Evolutionary conservation across 495 filamentous ascomycete species (phyloP), one percentile per base, ranked within the genome.

Genomic region (Tuber indicum): DNA sequence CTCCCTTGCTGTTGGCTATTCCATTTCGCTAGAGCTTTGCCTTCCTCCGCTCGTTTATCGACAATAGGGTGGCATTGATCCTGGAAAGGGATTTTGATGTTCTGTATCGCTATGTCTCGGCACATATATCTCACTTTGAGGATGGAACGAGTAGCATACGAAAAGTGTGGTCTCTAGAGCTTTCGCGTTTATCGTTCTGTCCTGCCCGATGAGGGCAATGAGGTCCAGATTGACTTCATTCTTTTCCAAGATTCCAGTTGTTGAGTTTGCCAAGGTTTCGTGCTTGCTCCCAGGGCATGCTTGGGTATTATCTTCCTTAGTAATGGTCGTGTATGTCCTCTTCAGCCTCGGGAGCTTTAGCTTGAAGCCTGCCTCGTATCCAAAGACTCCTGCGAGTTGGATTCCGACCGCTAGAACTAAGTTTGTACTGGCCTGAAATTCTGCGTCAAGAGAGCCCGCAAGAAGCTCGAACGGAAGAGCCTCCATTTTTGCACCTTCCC

Each of bases 301-400:
- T 23, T 62, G 74, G 36, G 69, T 41, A 46, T 70, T 58, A 32
- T 72, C 45, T 44, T 72, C 45, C 23, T 72, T 76, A 26, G 66
- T 76, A 16, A 72, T 52, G 19, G 75, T 72, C 9, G 47, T 76
- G 39, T 72, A 52, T 45, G 71, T 52, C 9, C 49, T 58, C 9
- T 47, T 71, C 52, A 72, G 41, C 12, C 75, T 45, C 10, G 75
- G 75, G 42, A 76, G 66, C 10, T 43, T 76, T 8, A 72, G 70
- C 26, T 72, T 76, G 16, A 76, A 76, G 19, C 75, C 75, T 10
- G 75, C 70, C 21, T 76, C 75, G 8, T 76, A 72, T 26, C 49
- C 42, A 19, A 72, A 71, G 12, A 76, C 14, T 2, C 69, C 45
- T 14, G 46, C 44, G 10, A 52, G 70, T 17, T 12, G 42, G 43